Conservation (phyloP, 139 green algal genomes). For the Deuterostichococcus epilithicus region DNA sequence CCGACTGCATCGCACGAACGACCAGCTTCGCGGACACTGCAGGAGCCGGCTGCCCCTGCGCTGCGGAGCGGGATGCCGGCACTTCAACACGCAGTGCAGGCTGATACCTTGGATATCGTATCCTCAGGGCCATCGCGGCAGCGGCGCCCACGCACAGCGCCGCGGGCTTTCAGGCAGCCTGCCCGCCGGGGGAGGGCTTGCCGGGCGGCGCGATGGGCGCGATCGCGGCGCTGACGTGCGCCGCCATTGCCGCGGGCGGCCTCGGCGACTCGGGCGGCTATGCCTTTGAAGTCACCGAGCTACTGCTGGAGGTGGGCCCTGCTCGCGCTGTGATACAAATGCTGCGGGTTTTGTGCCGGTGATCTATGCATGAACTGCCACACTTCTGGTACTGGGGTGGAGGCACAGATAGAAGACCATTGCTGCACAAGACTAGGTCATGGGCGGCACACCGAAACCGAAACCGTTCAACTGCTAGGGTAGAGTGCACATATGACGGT, state of each 20-base stretch:
- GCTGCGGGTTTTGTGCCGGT: conserved; percentile 16
- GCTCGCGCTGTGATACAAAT: neutral
- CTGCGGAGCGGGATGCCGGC: no score
- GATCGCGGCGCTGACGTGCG: conserved; percentile 40
- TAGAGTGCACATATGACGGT: neutral
- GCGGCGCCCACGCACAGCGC: conserved; percentile 32
- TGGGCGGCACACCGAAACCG: no score
- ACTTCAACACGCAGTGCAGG: no score
- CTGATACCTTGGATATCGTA: neutral
- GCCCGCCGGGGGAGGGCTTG: neutral
- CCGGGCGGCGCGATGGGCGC: conserved; percentile 32
- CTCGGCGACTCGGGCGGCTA: conserved; percentile 30
- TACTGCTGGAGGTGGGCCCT: conserved; percentile 52
- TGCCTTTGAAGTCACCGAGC: conserved; percentile 41
- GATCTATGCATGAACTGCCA: neutral
- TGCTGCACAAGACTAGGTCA: no score
- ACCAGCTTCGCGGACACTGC: no score
- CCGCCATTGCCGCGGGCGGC: conserved; percentile 30
- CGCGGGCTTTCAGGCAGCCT: conserved; percentile 26
- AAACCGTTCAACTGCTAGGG: no score
- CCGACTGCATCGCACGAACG: no score
- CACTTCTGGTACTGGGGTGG: no score
- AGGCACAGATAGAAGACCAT: no score
- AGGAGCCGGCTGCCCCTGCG: no score
- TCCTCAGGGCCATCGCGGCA: conserved; percentile 24